Evolutionary conservation across 1,284 basidiomycete species (phyloP).

Genomic region (Ustilago curta): DNA sequence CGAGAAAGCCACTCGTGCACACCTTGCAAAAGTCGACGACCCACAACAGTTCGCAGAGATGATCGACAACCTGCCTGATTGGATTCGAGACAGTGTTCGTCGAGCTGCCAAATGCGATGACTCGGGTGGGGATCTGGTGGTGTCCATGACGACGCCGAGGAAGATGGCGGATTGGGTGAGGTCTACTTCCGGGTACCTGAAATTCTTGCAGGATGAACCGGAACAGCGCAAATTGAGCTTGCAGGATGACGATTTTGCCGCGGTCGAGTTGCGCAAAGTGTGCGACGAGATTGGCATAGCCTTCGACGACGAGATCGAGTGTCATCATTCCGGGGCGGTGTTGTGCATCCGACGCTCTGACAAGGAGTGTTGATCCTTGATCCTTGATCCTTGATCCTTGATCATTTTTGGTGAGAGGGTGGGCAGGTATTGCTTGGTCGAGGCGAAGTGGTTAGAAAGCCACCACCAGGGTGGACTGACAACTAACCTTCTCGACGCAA

Average conservation of each 20-base stretch:
- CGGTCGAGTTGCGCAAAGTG: conserved; percentile 36
- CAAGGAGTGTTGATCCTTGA: conserved; percentile 15
- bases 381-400: too few relatives aligned
- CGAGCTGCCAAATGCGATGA: conserved; percentile 40
- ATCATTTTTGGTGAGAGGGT: too few relatives aligned
- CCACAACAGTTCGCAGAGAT: conserved; percentile 13
- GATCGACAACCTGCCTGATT: conserved; percentile 25
- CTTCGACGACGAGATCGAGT: conserved; percentile 42
- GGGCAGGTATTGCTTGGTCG: too few relatives aligned
- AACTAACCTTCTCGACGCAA: too few relatives aligned
- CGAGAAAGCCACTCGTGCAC: conserved; percentile 26
- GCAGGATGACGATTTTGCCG: conserved; percentile 38
- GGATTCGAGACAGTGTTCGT: conserved; percentile 30
- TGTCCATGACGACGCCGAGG: conserved; percentile 35
- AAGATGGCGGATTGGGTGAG: conserved; percentile 48
- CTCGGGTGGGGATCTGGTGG: conserved; percentile 32
- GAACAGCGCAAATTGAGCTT: conserved; percentile 42
- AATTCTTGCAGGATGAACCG: conserved; percentile 28
- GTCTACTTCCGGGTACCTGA: conserved; percentile 40
- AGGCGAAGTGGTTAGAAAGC: too few relatives aligned
- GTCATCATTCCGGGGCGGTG: conserved; percentile 39
- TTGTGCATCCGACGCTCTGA: conserved; percentile 32
- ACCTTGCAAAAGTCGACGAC: conserved; percentile 25
- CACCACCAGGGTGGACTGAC: too few relatives aligned
- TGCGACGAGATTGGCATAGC: conserved; percentile 32